phyloP scores from a whole-genome alignment of 2,329 filamentous ascomycete genomes.

The Tolypocladium amazonense region DNA sequence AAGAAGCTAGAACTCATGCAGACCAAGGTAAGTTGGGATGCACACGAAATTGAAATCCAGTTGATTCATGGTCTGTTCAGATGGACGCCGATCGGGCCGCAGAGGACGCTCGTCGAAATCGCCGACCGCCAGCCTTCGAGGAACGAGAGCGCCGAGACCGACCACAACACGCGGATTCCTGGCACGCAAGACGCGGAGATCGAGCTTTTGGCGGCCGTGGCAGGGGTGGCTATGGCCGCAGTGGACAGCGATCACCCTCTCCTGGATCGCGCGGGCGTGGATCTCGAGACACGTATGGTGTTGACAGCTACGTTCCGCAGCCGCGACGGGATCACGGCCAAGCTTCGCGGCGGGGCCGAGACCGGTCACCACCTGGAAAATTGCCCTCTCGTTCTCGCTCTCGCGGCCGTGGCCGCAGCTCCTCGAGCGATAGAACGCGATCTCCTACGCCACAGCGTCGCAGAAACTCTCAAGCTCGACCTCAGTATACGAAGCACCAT shows the following conservation, averaged over 20 bases:
- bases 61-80: constrained; percentile 28
- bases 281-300: constrained; percentile 30
- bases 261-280: constrained; percentile 33
- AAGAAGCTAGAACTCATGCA: constrained; percentile 94
- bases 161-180: constrained; percentile 40
- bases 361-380: constrained; percentile 23
- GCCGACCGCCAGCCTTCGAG: constrained; percentile 56
- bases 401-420: constrained; percentile 21
- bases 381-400: constrained; percentile 14
- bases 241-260: constrained; percentile 35
- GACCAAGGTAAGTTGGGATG: constrained; percentile 61
- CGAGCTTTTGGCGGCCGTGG: constrained; percentile 34
- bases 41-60: background rate
- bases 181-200: constrained; percentile 43
- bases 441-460: constrained; percentile 23
- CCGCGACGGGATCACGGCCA: constrained; percentile 32
- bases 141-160: constrained; percentile 51
- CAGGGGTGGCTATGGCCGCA: constrained; percentile 33
- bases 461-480: constrained; percentile 20
- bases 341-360: constrained; percentile 10
- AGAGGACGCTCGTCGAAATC: constrained; percentile 60
- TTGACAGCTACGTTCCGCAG: constrained; percentile 44
- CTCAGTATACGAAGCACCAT: constrained; percentile 22
- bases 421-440: constrained; percentile 18
- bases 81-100: constrained; percentile 74